Evolutionary conservation across 2,329 filamentous ascomycete genomes (phyloP).

Genomic region (Daldinia sp.): DNA sequence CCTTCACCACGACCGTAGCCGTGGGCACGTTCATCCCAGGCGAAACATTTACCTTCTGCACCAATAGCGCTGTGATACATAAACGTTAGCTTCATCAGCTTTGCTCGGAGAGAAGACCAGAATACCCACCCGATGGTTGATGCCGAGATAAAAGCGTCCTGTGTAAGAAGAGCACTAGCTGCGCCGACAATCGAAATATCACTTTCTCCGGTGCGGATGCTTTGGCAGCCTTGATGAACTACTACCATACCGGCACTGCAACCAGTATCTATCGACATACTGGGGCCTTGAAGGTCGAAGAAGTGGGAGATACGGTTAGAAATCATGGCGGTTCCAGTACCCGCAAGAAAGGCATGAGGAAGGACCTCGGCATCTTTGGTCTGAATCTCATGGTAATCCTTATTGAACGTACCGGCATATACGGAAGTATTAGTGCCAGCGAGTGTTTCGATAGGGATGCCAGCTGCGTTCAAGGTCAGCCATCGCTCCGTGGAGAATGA

Average conservation of each 20-base stretch:
- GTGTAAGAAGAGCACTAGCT: slow-evolving; percentile 41
- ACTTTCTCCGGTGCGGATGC: background rate
- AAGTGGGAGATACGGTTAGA: slow-evolving; percentile 40
- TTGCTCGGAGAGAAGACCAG: background rate
- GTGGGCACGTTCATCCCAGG: slow-evolving; percentile 37
- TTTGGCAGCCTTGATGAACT: slow-evolving; percentile 33
- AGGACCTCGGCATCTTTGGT: background rate
- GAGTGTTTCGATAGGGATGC: slow-evolving; percentile 8
- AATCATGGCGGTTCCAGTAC: slow-evolving; percentile 43
- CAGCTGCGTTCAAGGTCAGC: background rate
- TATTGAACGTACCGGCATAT: slow-evolving; percentile 10
- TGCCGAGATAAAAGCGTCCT: slow-evolving; percentile 29
- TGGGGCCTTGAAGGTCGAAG: slow-evolving; percentile 46
- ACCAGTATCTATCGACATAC: slow-evolving; percentile 44
- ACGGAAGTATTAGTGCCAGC: slow-evolving; percentile 26
- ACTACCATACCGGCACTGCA: slow-evolving; percentile 47
- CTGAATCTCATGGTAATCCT: background rate
- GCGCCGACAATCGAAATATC: slow-evolving; percentile 42
- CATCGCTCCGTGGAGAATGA: background rate
- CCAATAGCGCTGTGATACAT: background rate
- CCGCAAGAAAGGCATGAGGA: slow-evolving; percentile 16
- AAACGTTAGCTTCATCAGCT: background rate
- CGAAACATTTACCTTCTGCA: slow-evolving; percentile 5
- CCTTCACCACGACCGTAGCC: slow-evolving; percentile 59
- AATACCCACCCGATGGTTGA: background rate